These are phyloP conservation scores for Hyphopichia burtonii DNA, from an alignment of 1,139 yeast species.

Conservation along the genomic window DNA sequence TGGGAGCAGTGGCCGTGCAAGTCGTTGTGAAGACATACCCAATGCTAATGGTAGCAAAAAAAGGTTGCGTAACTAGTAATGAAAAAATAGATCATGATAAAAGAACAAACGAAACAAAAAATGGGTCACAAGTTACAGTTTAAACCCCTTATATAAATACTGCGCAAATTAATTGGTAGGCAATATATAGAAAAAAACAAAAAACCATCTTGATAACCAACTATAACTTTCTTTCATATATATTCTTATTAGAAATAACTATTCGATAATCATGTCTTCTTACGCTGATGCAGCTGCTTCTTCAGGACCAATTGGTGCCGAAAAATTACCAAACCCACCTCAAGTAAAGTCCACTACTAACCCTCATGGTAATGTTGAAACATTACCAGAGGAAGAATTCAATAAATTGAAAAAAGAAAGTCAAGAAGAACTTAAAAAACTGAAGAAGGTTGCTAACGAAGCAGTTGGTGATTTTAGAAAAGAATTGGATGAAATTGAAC, in stretches of 20 bases:
- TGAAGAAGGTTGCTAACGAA: slow-evolving; percentile 15
- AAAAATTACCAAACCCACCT: slow-evolving; percentile 23
- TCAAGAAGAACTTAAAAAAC: slow-evolving; percentile 17
- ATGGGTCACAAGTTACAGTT: not conserved
- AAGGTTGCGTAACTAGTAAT: no score
- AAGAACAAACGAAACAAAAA: no score
- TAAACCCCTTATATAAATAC: not conserved
- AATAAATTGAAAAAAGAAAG: slow-evolving; percentile 26
- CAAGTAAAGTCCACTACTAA: slow-evolving; percentile 19
- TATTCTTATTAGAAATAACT: no score
- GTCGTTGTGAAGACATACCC: no score
- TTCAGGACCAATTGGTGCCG: slow-evolving; percentile 31
- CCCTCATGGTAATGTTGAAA: slow-evolving; percentile 29
- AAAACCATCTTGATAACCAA: no score
- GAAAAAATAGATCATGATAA: no score
- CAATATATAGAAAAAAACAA: no score
- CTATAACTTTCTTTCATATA: no score
- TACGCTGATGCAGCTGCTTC: slow-evolving; percentile 45
- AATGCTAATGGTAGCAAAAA: no score
- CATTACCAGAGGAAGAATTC: slow-evolving; percentile 27
- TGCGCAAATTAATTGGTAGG: no score
- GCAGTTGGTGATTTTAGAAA: slow-evolving; percentile 15
- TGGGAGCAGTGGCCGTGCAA: no score
- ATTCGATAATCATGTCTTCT: slow-evolving; percentile 8
- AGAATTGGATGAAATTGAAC: slow-evolving; percentile 26